Evolutionary conservation across 352 stramenopile species (phyloP).

Genomic region (Phytophthora colocasiae): DNA sequence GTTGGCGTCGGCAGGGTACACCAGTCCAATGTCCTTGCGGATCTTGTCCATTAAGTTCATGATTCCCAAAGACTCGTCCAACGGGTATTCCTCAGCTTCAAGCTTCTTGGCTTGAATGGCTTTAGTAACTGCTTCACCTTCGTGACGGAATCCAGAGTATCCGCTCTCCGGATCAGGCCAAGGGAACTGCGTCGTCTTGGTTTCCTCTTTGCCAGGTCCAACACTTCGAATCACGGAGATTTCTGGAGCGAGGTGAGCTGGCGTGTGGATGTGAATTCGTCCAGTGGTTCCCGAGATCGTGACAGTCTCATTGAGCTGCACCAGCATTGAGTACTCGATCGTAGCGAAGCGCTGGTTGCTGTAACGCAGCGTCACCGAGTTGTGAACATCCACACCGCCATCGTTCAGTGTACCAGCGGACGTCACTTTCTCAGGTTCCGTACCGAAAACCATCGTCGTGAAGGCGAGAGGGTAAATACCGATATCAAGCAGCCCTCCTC

Average conservation of each 20-base stretch:
- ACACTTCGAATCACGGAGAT: conserved; percentile 40
- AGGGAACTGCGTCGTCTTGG: conserved; percentile 54
- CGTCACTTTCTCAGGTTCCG: conserved; percentile 50
- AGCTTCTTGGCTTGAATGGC: conserved; percentile 59
- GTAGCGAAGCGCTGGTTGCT: conserved; percentile 58
- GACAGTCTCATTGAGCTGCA: conserved; percentile 68
- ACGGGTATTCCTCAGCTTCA: conserved; percentile 56
- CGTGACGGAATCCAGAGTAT: conserved; percentile 74
- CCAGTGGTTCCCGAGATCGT: conserved; percentile 76
- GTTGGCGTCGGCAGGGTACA: conserved; percentile 38
- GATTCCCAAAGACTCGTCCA: conserved; percentile 59
- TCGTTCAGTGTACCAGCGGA: conserved; percentile 34
- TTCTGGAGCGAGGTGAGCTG: conserved; percentile 57
- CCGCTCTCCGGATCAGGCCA: conserved; percentile 46
- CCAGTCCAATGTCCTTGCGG: conserved; percentile 53
- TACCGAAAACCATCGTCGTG: conserved; percentile 67
- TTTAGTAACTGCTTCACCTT: conserved; percentile 67
- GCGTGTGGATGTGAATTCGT: conserved; percentile 56
- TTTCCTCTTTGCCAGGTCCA: conserved; percentile 27
- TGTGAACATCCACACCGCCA: conserved; percentile 63
- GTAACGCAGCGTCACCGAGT: conserved; percentile 72
- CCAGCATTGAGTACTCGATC: conserved; percentile 76
- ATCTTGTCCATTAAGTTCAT: conserved; percentile 71
- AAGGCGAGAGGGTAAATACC: conserved; percentile 83
- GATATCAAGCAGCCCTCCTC: conserved; percentile 75